Conservation (phyloP, 441 rosid species). For the Hura crepitans region DNA sequence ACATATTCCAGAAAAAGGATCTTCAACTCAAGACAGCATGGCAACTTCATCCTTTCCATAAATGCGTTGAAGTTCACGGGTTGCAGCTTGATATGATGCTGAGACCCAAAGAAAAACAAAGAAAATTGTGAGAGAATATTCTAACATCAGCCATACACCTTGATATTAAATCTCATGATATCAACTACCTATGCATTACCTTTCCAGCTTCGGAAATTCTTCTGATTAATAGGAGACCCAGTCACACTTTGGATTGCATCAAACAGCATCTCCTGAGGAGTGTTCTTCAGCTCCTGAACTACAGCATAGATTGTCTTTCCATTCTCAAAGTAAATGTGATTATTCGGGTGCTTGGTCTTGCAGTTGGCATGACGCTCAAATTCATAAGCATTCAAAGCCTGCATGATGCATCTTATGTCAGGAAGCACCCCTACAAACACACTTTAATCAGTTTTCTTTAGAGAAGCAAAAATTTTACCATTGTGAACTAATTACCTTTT, state of each 20-base stretch:
- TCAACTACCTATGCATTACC: constrained; percentile 30
- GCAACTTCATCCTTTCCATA: constrained; percentile 52
- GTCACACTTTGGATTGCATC: constrained; percentile 54
- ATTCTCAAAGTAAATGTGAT: constrained; percentile 66
- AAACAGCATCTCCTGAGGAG: constrained; percentile 52
- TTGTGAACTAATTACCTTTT: constrained; percentile 40
- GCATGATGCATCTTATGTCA: constrained; percentile 17
- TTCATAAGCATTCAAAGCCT: constrained; percentile 66
- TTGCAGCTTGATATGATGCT: constrained; percentile 67
- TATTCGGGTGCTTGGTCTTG: constrained; percentile 77
- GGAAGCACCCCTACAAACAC: neutral
- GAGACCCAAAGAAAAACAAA: constrained; percentile 6
- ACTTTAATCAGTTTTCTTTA: neutral
- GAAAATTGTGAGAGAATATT: constrained; percentile 5
- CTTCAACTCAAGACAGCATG: constrained; percentile 37
- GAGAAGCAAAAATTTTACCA: neutral
- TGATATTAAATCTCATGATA: neutral
- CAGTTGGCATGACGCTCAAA: constrained; percentile 77
- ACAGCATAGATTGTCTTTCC: constrained; percentile 66
- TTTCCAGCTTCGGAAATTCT: constrained; percentile 58
- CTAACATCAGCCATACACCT: neutral
- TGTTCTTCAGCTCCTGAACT: constrained; percentile 68
- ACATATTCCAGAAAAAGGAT: constrained; percentile 16
- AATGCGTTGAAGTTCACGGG: constrained; percentile 71
- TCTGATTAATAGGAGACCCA: constrained; percentile 62